These are phyloP conservation scores for Wickerhamomyces subpelliculosus DNA, from an alignment of 805 yeast species.

Conservation along the genomic window DNA sequence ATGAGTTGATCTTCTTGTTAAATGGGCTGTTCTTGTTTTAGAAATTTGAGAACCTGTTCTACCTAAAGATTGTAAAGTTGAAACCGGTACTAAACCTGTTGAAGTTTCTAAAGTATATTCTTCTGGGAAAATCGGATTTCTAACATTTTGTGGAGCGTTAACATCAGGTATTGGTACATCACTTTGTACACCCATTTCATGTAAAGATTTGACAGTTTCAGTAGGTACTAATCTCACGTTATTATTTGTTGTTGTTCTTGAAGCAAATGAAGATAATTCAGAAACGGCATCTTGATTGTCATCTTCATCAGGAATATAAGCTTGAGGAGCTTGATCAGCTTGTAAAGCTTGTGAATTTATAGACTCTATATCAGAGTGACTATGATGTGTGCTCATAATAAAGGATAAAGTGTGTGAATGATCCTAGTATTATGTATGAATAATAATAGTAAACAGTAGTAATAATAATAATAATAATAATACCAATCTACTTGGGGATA, in stretches of 20 bases:
- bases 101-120: conserved; percentile 84
- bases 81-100: conserved; percentile 81
- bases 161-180: conserved; percentile 49
- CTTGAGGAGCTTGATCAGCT: conserved; percentile 24
- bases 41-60: conserved; percentile 35
- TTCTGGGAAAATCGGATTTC: conserved; percentile 81
- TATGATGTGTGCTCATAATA: not conserved
- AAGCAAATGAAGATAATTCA: conserved; percentile 26
- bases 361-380: conserved; percentile 16
- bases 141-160: conserved; percentile 45
- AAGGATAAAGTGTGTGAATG: too few relatives aligned
- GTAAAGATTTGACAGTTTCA: conserved; percentile 68
- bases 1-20: conserved; percentile 17
- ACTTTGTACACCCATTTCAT: conserved; percentile 53
- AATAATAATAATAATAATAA: too few relatives aligned
- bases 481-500: too few relatives aligned
- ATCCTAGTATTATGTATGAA: too few relatives aligned
- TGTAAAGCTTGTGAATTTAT: conserved; percentile 14
- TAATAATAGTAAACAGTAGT: too few relatives aligned
- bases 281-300: conserved; percentile 40
- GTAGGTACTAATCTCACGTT: conserved; percentile 41
- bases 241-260: conserved; percentile 15
- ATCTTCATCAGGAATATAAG: conserved; percentile 30
- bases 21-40: conserved; percentile 30
- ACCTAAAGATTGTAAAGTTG: conserved; percentile 63